Percentiles rank a stretch among this genome's conserved stretches.
These are phyloP conservation scores for Quercus gilva DNA, from an alignment of 306 rosid species.

Conservation along the genomic window DNA sequence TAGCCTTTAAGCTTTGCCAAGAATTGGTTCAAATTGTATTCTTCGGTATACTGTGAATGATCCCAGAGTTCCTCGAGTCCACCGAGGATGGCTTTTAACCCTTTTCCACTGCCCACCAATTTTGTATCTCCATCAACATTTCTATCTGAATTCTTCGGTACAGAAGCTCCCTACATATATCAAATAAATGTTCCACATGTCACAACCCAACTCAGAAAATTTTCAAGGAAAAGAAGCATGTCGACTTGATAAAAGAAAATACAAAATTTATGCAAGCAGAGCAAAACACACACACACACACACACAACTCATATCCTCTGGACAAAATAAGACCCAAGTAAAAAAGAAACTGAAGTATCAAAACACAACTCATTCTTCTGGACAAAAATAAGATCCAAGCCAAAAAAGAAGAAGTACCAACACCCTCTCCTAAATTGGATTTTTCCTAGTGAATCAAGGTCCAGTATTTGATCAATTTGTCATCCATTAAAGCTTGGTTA, in stretches of 20 bases:
- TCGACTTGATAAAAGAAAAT: background rate
- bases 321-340: background rate
- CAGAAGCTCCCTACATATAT: constrained; percentile 54
- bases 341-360: too few relatives aligned
- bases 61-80: constrained; percentile 98
- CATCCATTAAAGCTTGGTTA: background rate
- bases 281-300: background rate
- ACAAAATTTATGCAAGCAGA: background rate
- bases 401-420: background rate
- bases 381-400: background rate
- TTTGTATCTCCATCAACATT: constrained; percentile 51
- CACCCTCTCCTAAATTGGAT: background rate
- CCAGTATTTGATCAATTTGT: background rate
- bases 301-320: background rate
- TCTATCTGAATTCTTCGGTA: constrained; percentile 44
- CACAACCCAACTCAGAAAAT: background rate
- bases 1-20: constrained; percentile 90
- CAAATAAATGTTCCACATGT: background rate
- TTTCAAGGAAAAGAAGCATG: background rate
- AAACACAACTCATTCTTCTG: too few relatives aligned
- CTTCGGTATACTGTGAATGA: constrained; percentile 90
- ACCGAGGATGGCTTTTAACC: constrained; percentile 88
- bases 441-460: background rate
- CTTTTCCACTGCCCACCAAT: constrained; percentile 63
- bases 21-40: constrained; percentile 84